These are phyloP conservation scores for Nicotiana knightiana DNA, from an alignment of 257 asterid genomes.

Conservation along the genomic window DNA sequence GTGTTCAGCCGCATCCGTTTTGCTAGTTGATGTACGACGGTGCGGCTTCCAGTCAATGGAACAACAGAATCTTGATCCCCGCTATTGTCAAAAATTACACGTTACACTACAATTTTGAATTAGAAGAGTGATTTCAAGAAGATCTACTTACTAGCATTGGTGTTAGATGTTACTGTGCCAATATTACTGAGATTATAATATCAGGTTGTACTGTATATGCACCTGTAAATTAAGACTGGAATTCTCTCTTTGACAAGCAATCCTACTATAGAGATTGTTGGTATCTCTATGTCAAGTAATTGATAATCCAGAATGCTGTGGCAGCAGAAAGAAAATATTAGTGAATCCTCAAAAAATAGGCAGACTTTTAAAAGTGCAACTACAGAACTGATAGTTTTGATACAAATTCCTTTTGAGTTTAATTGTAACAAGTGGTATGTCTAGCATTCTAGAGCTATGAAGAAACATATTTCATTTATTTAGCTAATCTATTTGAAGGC, in stretches of 20 bases:
- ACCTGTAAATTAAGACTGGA: slow-evolving; percentile 61
- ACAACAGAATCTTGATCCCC: slow-evolving; percentile 80
- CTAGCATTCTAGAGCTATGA: no score
- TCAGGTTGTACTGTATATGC: not conserved
- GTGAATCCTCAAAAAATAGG: not conserved
- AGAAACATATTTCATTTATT: not conserved
- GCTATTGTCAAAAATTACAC: slow-evolving; percentile 18
- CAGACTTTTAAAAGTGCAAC: not conserved
- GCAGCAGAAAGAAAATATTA: not conserved
- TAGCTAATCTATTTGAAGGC: not conserved
- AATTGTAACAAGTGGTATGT: not conserved
- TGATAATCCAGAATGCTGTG: slow-evolving; percentile 53
- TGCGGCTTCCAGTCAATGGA: slow-evolving; percentile 64
- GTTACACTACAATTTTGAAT: not conserved
- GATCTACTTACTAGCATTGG: not conserved
- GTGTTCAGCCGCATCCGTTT: slow-evolving; percentile 40
- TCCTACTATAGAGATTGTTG: slow-evolving; percentile 47
- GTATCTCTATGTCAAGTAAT: slow-evolving; percentile 57
- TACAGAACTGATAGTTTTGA: not conserved
- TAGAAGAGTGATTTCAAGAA: not conserved
- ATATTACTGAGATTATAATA: not conserved
- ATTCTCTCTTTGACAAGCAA: slow-evolving; percentile 46
- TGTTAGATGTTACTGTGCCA: not conserved
- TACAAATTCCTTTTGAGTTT: not conserved
- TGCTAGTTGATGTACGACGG: slow-evolving; percentile 39